A percentile compares a stretch with the other conserved stretches of the same genome.
These are phyloP conservation scores for Westerdykella ornata DNA, from an alignment of 2,329 filamentous ascomycete genomes.

Conservation along the genomic window DNA sequence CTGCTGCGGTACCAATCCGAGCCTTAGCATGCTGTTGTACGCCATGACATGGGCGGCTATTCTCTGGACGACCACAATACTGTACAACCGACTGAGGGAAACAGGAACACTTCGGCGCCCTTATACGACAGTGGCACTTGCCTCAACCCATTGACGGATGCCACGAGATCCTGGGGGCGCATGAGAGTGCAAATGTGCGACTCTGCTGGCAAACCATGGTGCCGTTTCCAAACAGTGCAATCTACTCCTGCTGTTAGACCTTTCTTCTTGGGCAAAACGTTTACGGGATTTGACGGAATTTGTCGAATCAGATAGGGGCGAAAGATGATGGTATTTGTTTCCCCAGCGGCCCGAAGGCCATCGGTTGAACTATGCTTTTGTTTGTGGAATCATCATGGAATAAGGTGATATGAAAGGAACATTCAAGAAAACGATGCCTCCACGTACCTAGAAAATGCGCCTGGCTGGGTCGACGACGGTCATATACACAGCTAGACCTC, in stretches of 20 bases:
- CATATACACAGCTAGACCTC: too few species aligned
- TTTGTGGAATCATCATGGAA: constrained; percentile 35
- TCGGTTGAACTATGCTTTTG: constrained; percentile 42
- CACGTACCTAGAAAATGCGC: constrained; percentile 18
- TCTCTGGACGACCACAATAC: not conserved
- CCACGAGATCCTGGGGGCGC: constrained; percentile 8
- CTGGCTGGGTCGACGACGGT: not conserved
- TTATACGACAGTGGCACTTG: constrained; percentile 2
- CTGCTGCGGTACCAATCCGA: constrained; percentile 14
- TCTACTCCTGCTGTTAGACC: too few species aligned
- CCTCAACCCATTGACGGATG: constrained; percentile 2
- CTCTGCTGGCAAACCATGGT: too few species aligned
- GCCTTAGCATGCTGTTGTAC: constrained; percentile 6
- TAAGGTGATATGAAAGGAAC: constrained; percentile 5
- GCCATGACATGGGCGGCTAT: constrained; percentile 14
- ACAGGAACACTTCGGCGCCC: constrained; percentile 3
- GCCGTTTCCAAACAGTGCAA: too few species aligned
- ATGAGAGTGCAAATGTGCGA: not conserved
- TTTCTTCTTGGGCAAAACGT: not conserved
- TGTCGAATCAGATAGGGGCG: constrained; percentile 37
- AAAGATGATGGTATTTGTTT: constrained; percentile 39
- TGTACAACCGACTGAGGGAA: constrained; percentile 2
- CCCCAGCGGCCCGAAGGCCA: constrained; percentile 34
- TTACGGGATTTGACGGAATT: not conserved
- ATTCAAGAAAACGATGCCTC: not conserved